Base-by-base conservation (phyloP, 805 yeast genomes). In the Wickerhamiella parazyma region DNA sequence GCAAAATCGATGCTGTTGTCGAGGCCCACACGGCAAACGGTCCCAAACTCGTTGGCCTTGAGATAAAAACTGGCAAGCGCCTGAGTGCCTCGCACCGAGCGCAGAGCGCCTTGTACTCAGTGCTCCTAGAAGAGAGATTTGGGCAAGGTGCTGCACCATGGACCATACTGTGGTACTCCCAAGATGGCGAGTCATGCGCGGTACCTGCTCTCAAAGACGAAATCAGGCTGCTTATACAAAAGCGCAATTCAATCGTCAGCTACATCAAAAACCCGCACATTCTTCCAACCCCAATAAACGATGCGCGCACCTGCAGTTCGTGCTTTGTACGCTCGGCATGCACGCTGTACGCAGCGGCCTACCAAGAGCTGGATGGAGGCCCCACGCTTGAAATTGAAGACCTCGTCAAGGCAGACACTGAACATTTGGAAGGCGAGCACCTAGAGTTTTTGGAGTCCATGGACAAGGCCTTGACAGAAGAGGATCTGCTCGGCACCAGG, bases 1-100 rank as follows among this genome's bases (percentile, higher is more conserved):
- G 99, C 0, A 74, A 79, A 52, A 75, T 87, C 14, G 99, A 91
- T 63, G 95, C 80, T 2, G 85, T 95, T 14, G 69, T 85, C 1
- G 80, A 80, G 51, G 80, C 81, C 0, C 59, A 64, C 3, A 45
- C 49, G 20, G 56, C 70, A 7, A 63, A 64, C 36, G 66, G 66
- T 4, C 48, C 54, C 3, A 50, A 56, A 44, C 69, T 85, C 10
- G 70, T 76, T 1, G 97, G 96, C 0, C 66, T 91, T 63, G 99
- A 91, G 57, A 75, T 91, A 46, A 91, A 91, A 57, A 85, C 97
- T 0, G 95, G 97, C 0, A 67, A 66, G 42, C 7, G 10, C 4
- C 38, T 40, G 12, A 61, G 68, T 25, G 75, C 73, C 38, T 67
- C 75, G 31, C 95, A 91, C 58, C 76, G 80, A 41, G 94, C 94